phyloP scores from a whole-genome alignment of 257 asterid species.

The Capsicum rhomboideum region DNA sequence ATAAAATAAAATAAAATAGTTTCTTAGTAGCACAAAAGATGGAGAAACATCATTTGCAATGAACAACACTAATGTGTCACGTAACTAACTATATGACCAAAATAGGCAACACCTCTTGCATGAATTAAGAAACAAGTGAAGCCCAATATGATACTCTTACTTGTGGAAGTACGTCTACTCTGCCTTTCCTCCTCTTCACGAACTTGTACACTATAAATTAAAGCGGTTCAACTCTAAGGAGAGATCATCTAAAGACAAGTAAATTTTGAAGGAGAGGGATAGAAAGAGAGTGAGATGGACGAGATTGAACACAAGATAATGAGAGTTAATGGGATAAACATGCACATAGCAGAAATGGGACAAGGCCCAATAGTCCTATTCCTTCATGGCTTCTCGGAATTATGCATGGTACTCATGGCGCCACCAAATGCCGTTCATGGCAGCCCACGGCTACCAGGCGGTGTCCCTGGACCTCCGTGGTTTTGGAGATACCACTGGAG shows the following conservation, averaged over 20 bases:
- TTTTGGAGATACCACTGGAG: conserved; percentile 69
- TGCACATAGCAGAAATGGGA: conserved; percentile 73
- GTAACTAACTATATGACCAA: not conserved
- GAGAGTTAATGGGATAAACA: conserved; percentile 41
- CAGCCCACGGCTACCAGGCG: conserved; percentile 55
- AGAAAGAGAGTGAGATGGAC: not conserved
- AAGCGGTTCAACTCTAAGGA: not conserved
- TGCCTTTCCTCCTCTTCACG: not conserved
- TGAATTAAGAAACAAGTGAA: not conserved
- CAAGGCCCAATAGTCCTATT: conserved; percentile 69
- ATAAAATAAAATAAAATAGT: not conserved
- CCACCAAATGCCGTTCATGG: conserved; percentile 68
- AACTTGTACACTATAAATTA: not conserved
- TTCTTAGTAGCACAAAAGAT: not conserved
- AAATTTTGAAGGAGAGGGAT: not conserved
- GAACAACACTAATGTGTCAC: not conserved
- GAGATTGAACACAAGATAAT: conserved; percentile 33
- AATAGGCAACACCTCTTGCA: not conserved
- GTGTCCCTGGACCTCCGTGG: conserved; percentile 80
- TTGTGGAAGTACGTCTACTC: not conserved
- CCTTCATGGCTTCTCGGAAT: conserved; percentile 82
- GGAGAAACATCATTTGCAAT: not conserved
- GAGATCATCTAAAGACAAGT: not conserved
- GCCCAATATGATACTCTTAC: not conserved
- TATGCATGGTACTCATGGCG: conserved; percentile 97